These are phyloP conservation scores for Brasenia schreberi DNA, from an alignment of 164 flowering plant species.

Conservation along the genomic window DNA sequence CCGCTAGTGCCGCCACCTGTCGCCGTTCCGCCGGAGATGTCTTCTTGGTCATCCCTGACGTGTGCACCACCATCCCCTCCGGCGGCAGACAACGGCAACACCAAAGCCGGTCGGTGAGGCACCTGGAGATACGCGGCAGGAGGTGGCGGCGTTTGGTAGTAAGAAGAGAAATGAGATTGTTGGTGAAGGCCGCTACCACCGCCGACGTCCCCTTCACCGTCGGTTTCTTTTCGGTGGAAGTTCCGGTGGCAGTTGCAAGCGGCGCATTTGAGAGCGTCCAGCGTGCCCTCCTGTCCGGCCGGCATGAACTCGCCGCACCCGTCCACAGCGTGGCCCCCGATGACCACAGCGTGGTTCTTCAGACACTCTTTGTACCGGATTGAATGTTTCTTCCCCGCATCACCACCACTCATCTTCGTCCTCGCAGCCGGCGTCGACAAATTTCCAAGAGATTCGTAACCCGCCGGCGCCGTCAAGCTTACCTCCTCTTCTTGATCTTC, in stretches of 20 bases:
- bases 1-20: slow-evolving; percentile 22
- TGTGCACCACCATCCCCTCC: slow-evolving; percentile 30
- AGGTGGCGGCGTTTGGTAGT: slow-evolving; percentile 27
- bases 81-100: slow-evolving; percentile 42
- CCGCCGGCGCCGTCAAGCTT: slow-evolving; percentile 6
- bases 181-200: not conserved
- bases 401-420: not conserved
- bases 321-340: slow-evolving; percentile 57
- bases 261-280: slow-evolving; percentile 58
- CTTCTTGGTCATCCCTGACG: slow-evolving; percentile 30
- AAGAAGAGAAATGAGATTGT: slow-evolving; percentile 16
- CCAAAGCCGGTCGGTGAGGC: slow-evolving; percentile 25
- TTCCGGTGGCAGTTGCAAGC: slow-evolving; percentile 73
- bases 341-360: slow-evolving; percentile 61
- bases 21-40: slow-evolving; percentile 17
- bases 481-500: slow-evolving; percentile 19
- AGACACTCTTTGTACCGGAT: slow-evolving; percentile 39
- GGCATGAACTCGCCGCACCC: slow-evolving; percentile 77
- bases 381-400: not conserved
- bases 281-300: slow-evolving; percentile 41
- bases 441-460: not conserved
- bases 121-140: slow-evolving; percentile 1
- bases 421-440: not conserved
- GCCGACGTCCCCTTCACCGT: not conserved
- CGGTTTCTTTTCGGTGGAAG: slow-evolving; percentile 52